Evolutionary conservation across 1,284 basidiomycete species (phyloP).

Genomic region (Thecaphora frezii): DNA sequence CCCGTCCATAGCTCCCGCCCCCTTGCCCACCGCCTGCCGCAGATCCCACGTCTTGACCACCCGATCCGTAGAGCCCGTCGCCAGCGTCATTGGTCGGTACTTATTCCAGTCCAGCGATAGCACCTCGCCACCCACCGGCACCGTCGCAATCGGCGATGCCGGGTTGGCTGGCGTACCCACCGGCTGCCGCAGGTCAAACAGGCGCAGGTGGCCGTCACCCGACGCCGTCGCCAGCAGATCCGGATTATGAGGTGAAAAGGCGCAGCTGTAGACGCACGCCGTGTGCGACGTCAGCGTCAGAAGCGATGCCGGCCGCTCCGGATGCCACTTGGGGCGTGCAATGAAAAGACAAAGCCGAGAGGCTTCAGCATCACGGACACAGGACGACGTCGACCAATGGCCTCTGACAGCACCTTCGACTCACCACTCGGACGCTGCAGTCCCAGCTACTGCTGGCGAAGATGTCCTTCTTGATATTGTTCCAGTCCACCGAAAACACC

Average conservation of each 20-base stretch:
- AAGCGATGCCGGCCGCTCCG: constrained; percentile 75
- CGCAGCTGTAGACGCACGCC: constrained; percentile 81
- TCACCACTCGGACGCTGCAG: constrained; percentile 80
- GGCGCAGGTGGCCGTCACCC: constrained; percentile 65
- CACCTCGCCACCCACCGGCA: constrained; percentile 57
- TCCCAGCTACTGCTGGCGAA: constrained; percentile 89
- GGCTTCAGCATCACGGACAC: neutral
- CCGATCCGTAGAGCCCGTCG: constrained; percentile 79
- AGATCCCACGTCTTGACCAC: constrained; percentile 78
- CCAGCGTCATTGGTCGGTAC: constrained; percentile 76
- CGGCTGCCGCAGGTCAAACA: constrained; percentile 47
- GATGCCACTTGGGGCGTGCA: constrained; percentile 68
- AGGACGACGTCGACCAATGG: neutral
- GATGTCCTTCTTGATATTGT: constrained; percentile 84
- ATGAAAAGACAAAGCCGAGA: too few relatives aligned
- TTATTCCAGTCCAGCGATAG: constrained; percentile 90
- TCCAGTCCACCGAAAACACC: constrained; percentile 95
- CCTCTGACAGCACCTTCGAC: too few relatives aligned
- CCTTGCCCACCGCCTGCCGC: constrained; percentile 10
- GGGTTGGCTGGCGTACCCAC: constrained; percentile 1
- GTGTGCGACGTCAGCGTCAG: constrained; percentile 78
- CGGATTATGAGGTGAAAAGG: constrained; percentile 88
- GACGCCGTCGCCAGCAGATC: constrained; percentile 79
- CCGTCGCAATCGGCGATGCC: constrained; percentile 12
- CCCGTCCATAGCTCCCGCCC: neutral